Evolutionary conservation across 768 basidiomycete species (phyloP), one percentile per base, ranked within the genome.

Genomic region (Podaxis mareebaensis): DNA sequence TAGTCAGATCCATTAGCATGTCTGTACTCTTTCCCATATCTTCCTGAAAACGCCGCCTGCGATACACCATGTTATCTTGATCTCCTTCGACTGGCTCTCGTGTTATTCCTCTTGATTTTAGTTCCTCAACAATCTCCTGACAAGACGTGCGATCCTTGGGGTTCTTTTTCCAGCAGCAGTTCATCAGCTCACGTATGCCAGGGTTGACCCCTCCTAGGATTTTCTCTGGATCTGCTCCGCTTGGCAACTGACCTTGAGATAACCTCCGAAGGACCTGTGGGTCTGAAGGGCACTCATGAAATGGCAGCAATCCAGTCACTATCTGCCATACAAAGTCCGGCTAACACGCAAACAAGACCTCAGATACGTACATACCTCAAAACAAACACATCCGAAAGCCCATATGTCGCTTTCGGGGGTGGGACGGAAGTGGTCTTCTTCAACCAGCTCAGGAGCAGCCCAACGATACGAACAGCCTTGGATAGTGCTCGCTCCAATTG

Each of bases 401-500:
- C 67, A 68, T 38, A 67, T 58, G 39, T 69, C 68, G 52, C 64
- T 69, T 7, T 54, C 61, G 7, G 36, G 28, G 30, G 40, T 42
- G 6, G 49, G 60, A 4, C 33, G 33, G 33, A 10, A 33, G 33
- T 5, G 28, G 20, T 40, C 7, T 15, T 22, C 33, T 8, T 42
- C 49, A n/a, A 67, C 12, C 11, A 65, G 24, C 44, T 67, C 68
- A 12, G 68, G 68, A 51, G 68, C 66, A 58, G 60, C 61, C 68
- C 68, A 69, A 46, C 68, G 46, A 30, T 38, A 20, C 0, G 60
- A 56, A 52, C 33, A 26, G n/a, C 64, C 57, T 38, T 8, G 13
- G 49, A 10, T 22, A 13, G 40, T 38, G 15, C 42, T 64, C 17
- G 26, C 38, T 10, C 30, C 26, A 15, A 53, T 53, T 17, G 58